Evolutionary conservation across 129 eudicot species (phyloP).

Genomic region (Logfia minima): DNA sequence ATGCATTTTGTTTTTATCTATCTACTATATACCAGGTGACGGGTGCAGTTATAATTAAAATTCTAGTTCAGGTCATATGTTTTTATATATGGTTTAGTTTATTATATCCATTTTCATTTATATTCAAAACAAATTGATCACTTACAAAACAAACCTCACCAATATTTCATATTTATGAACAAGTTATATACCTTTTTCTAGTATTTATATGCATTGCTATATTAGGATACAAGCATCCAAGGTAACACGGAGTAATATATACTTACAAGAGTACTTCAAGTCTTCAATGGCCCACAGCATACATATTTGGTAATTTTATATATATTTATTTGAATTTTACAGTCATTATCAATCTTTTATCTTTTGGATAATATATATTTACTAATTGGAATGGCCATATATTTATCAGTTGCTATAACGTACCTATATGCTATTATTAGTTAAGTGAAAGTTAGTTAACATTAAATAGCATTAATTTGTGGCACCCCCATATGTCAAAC

Average conservation of each 20-base stretch:
- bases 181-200: slow-evolving; percentile 1
- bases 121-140: background rate
- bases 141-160: background rate
- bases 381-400: no score
- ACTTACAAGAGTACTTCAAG: background rate
- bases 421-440: no score
- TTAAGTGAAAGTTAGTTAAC: no score
- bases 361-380: background rate
- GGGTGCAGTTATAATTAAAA: background rate
- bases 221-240: background rate
- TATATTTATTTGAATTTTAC: background rate
- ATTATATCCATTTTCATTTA: background rate
- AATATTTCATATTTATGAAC: background rate
- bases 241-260: background rate
- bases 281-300: background rate
- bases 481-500: background rate
- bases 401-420: no score
- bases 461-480: no score
- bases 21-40: background rate
- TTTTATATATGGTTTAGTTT: background rate
- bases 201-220: slow-evolving; percentile 9
- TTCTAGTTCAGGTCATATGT: slow-evolving; percentile 5
- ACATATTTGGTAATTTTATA: background rate
- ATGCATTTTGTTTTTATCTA: slow-evolving; percentile 26
- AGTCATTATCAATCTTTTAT: no score